Evolutionary conservation across 345 rosid species (phyloP).

Genomic region (Lumnitzera racemosa): DNA sequence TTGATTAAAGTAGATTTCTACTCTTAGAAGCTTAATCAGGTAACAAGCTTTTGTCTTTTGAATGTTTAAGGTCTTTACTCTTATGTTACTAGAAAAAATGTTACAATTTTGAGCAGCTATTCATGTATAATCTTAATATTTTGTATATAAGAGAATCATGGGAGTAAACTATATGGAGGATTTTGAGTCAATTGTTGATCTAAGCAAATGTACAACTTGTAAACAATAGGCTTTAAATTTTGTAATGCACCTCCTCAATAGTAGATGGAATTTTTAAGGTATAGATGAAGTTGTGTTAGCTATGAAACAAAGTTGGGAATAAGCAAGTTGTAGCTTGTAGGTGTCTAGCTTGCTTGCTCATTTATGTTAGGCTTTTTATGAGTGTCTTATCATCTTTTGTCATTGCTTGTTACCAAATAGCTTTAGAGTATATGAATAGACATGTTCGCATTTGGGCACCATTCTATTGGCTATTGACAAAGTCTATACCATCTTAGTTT

Average conservation of each 20-base stretch:
- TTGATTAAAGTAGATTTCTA: too few species aligned
- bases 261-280: constrained; percentile 59
- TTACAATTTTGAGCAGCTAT: neutral
- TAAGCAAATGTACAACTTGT: constrained; percentile 49
- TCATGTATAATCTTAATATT: constrained; percentile 3
- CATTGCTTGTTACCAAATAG: too few species aligned
- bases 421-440: too few species aligned
- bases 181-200: constrained; percentile 74
- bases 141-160: constrained; percentile 61
- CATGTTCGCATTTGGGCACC: too few species aligned
- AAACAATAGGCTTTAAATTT: constrained; percentile 65
- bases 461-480: neutral
- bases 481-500: neutral
- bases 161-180: constrained; percentile 97
- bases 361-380: too few species aligned
- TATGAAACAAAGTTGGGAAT: constrained; percentile 21
- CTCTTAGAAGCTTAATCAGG: too few species aligned
- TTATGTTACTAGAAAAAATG: too few species aligned
- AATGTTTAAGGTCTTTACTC: too few species aligned
- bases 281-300: constrained; percentile 63
- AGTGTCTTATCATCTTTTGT: too few species aligned
- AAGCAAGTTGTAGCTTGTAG: neutral
- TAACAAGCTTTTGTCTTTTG: too few species aligned
- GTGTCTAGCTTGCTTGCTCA: too few species aligned
- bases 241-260: constrained; percentile 64